Percentiles rank a stretch among this genome's conserved stretches.
Evolutionary conservation across 2,329 filamentous ascomycete species (phyloP).

Genomic region (Thermothelomyces thermophilus): DNA sequence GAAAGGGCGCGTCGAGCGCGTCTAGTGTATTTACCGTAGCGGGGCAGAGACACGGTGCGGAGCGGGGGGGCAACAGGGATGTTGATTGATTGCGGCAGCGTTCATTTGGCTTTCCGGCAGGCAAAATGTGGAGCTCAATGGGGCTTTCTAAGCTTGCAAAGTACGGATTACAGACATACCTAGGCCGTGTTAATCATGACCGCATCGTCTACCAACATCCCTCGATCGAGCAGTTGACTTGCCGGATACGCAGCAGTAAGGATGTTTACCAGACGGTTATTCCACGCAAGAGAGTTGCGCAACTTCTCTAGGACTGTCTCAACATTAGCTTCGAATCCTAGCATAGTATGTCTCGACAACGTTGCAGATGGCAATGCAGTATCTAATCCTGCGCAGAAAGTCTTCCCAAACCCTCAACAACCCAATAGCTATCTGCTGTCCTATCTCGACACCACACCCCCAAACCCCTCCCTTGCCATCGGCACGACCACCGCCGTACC

Average conservation of each 20-base stretch:
- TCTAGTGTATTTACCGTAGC: conserved; percentile 20
- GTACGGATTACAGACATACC: too few species aligned
- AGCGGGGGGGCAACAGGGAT: background rate
- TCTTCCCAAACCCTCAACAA: conserved; percentile 43
- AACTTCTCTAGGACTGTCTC: conserved; percentile 34
- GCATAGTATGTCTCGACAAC: conserved; percentile 38
- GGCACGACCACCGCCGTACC: conserved; percentile 53
- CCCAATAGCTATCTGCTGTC: conserved; percentile 49
- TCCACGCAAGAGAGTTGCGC: conserved; percentile 23
- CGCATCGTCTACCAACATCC: background rate
- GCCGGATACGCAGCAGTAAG: background rate
- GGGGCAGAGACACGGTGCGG: background rate
- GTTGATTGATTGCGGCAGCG: background rate
- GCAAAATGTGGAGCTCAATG: conserved; percentile 6
- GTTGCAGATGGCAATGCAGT: background rate
- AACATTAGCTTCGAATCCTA: conserved; percentile 44
- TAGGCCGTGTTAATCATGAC: too few species aligned
- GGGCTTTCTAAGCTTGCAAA: background rate
- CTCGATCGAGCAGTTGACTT: background rate
- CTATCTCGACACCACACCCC: conserved; percentile 52
- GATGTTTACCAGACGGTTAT: conserved; percentile 31
- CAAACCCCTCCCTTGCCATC: conserved; percentile 48
- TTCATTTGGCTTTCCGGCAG: background rate
- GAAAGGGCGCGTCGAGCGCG: conserved; percentile 17
- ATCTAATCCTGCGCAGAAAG: conserved; percentile 40